phyloP scores from a whole-genome alignment of 495 filamentous ascomycete species.

The Neurospora sp. region DNA sequence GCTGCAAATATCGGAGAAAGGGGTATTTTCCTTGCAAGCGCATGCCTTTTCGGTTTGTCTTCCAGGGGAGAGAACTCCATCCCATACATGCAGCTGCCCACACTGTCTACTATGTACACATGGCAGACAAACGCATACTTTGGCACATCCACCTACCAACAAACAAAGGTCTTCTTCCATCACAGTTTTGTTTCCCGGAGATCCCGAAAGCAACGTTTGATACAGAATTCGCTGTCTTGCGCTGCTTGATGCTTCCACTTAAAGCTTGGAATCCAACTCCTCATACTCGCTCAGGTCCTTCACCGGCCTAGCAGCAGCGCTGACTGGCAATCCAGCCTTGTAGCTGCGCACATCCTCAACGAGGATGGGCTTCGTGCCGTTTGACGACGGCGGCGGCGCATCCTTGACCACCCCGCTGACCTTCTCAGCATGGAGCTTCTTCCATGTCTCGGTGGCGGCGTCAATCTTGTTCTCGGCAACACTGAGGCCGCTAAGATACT shows the following conservation, averaged over 20 bases:
- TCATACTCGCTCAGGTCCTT: conserved; percentile 71
- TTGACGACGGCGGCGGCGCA: conserved; percentile 29
- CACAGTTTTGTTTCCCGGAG: neutral
- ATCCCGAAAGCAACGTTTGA: neutral
- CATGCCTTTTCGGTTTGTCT: neutral
- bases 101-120: neutral
- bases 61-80: neutral
- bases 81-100: neutral
- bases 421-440: conserved; percentile 43
- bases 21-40: neutral
- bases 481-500: conserved; percentile 25
- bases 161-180: neutral
- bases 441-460: conserved; percentile 22
- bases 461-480: conserved; percentile 26
- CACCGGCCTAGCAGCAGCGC: conserved; percentile 59
- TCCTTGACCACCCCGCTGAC: conserved; percentile 29
- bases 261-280: conserved; percentile 67
- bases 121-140: neutral
- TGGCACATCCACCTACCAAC: neutral
- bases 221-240: neutral
- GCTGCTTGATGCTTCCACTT: neutral
- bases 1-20: neutral
- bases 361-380: conserved; percentile 36
- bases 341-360: conserved; percentile 69
- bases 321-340: conserved; percentile 62